Percentiles rank a stretch among this genome's conserved stretches.
Conservation (phyloP, 371 early-diverging fungal genomes). For the Basidiobolus meristosporus region DNA sequence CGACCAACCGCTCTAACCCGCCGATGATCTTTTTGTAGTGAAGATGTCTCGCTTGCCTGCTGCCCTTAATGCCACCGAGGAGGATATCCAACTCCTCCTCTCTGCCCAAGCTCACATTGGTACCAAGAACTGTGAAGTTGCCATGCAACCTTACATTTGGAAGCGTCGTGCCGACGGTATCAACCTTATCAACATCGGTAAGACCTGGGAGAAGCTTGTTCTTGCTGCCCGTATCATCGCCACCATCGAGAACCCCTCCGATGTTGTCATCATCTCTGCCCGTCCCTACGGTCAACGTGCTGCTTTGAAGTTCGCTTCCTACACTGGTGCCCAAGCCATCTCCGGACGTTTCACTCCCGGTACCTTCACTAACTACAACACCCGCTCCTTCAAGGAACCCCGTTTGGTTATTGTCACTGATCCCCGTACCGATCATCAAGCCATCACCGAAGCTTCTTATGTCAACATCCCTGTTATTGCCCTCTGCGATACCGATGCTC, state of each 20-base stretch:
- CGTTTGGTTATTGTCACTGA: conserved; percentile 95
- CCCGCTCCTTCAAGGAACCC: conserved; percentile 96
- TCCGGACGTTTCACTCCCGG: conserved; percentile 99
- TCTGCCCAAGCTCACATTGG: conserved; percentile 87
- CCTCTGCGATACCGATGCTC: conserved; percentile 93
- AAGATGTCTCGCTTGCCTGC: conserved; percentile 5
- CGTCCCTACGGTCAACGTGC: conserved; percentile 98
- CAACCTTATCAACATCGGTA: conserved; percentile 94
- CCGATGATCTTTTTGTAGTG: too few species aligned
- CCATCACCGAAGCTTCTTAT: conserved; percentile 95
- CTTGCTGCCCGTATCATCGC: conserved; percentile 97
- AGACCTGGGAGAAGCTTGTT: conserved; percentile 99
- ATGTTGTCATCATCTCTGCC: conserved; percentile 89
- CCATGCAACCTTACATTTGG: conserved; percentile 85
- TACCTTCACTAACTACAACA: conserved; percentile 99
- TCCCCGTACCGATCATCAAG: conserved; percentile 96
- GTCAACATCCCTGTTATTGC: conserved; percentile 99
- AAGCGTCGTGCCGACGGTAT: conserved; percentile 90
- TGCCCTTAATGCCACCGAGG: conserved; percentile 23
- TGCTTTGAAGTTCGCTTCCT: conserved; percentile 93
- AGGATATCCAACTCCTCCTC: conserved; percentile 82
- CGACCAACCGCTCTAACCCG: too few species aligned
- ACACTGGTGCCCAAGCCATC: conserved; percentile 93
- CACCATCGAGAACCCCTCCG: conserved; percentile 87
- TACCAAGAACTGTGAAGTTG: conserved; percentile 71